Evolutionary conservation across 2,329 filamentous ascomycete species (phyloP).

Genomic region (Cadophora sp.): DNA sequence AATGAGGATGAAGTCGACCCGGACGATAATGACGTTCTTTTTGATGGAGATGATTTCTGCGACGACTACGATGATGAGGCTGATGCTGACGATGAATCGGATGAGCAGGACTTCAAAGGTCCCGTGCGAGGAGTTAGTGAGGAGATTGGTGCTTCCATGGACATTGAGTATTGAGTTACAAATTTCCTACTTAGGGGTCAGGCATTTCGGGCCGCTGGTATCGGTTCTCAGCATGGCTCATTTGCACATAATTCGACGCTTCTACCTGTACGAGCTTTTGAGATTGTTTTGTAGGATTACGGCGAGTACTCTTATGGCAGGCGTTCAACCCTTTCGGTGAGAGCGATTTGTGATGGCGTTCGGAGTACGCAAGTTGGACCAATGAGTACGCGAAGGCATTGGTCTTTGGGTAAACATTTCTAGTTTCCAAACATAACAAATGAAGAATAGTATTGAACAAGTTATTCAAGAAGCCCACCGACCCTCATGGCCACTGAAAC

Average conservation of each 20-base stretch:
- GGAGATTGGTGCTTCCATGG: constrained; percentile 67
- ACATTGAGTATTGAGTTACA: constrained; percentile 53
- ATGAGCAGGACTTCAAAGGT: constrained; percentile 51
- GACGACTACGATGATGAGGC: constrained; percentile 45
- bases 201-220: constrained; percentile 29
- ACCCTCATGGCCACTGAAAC: too few relatives aligned
- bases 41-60: constrained; percentile 53
- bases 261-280: constrained; percentile 27
- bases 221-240: constrained; percentile 18
- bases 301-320: constrained; percentile 18
- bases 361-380: constrained; percentile 16
- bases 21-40: constrained; percentile 55
- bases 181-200: constrained; percentile 14
- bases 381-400: neutral
- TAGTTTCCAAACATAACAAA: constrained; percentile 3
- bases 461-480: neutral
- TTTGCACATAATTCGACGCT: constrained; percentile 26
- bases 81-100: constrained; percentile 44
- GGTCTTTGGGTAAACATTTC: constrained; percentile 1
- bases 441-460: neutral
- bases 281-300: constrained; percentile 31
- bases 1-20: constrained; percentile 55
- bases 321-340: constrained; percentile 33
- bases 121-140: constrained; percentile 65
- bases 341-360: constrained; percentile 37